Evolutionary conservation across 345 rosid genomes (phyloP), one percentile per base, ranked within the genome.

Genomic region (Heritiera littoralis): DNA sequence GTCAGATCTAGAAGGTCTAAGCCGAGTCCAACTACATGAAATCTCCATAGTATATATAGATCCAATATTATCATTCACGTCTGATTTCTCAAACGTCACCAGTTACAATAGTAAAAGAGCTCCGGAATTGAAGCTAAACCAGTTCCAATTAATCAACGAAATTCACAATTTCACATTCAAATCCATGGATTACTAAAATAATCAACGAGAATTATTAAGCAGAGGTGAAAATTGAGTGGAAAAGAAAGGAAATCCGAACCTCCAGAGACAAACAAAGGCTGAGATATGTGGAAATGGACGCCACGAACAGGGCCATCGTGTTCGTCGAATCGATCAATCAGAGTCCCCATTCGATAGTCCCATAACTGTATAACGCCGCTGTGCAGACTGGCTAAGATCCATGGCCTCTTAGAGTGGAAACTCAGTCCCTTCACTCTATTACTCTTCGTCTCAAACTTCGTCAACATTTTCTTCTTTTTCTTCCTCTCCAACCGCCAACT

Each of bases 301-400:
- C 99, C 98, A 30, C 99, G 98, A 74, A 96, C 99, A 18, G 98
- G 99, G 48, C 99, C 99, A 58, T 96, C 99, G 63, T 96, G 99
- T 86, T 96, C 98, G 40, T 96, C 99, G 66, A 96, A 94, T 51
- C 98, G 78, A 80, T 94, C 99, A 54, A 96, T 92, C 76, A 96
- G 83, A 63, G 99, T 96, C 59, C 98, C 98, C 97, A 94, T 92
- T 5, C 99, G 94, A 74, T 96, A 96, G 84, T 96, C 99, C 99
- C 98, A 96, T 72, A 94, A 92, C 91, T 96, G 98, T 89, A 96
- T 94, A 85, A 94, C 98, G 40, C 99, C 99, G 61, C 98, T 96
- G 87, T 96, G 99, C 66, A 96, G 97, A 87, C 97, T 94, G 5
- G 99, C 97, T 49, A 96, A 92, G 85, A 96, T 94, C 99, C 99